Conservation (phyloP, 768 basidiomycete genomes). For the Boletus reticuloceps region DNA sequence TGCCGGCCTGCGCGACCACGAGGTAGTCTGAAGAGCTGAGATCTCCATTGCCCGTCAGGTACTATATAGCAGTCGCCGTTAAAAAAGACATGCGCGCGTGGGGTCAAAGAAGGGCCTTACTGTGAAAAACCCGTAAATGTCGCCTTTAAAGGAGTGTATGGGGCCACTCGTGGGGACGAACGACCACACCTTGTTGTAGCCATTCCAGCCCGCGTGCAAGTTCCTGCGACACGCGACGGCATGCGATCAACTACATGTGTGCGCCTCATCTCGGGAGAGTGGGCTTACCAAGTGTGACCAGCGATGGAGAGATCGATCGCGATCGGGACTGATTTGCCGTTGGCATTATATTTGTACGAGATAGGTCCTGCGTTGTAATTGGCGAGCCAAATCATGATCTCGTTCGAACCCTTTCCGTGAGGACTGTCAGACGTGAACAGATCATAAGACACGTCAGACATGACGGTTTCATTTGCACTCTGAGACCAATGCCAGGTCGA, state of each 20-base stretch:
- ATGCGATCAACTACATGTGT: neutral
- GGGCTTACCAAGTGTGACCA: slow-evolving; percentile 48
- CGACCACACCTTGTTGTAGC: slow-evolving; percentile 49
- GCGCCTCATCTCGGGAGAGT: neutral
- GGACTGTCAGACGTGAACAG: slow-evolving; percentile 55
- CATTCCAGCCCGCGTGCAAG: slow-evolving; percentile 53
- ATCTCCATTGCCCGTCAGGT: slow-evolving; percentile 45
- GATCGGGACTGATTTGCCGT: slow-evolving; percentile 47
- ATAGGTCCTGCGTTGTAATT: slow-evolving; percentile 59
- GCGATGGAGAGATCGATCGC: slow-evolving; percentile 41
- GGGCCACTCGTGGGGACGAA: slow-evolving; percentile 40
- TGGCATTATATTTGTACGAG: slow-evolving; percentile 42
- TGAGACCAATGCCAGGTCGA: slow-evolving; percentile 59
- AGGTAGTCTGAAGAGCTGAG: slow-evolving; percentile 55
- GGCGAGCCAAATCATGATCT: slow-evolving; percentile 68
- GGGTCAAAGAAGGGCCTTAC: slow-evolving; percentile 23
- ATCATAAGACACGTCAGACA: slow-evolving; percentile 61
- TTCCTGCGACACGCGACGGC: slow-evolving; percentile 37
- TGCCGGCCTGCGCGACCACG: slow-evolving; percentile 57
- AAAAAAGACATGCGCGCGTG: neutral
- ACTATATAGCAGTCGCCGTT: slow-evolving; percentile 35
- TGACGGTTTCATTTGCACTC: slow-evolving; percentile 36
- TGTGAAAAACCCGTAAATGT: slow-evolving; percentile 51
- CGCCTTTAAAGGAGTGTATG: slow-evolving; percentile 51
- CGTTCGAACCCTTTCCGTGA: slow-evolving; percentile 44